Evolutionary conservation across 176 grass and related monocot genomes (phyloP), one percentile per base, ranked within the genome.

Genomic region (Eleusine coracana): DNA sequence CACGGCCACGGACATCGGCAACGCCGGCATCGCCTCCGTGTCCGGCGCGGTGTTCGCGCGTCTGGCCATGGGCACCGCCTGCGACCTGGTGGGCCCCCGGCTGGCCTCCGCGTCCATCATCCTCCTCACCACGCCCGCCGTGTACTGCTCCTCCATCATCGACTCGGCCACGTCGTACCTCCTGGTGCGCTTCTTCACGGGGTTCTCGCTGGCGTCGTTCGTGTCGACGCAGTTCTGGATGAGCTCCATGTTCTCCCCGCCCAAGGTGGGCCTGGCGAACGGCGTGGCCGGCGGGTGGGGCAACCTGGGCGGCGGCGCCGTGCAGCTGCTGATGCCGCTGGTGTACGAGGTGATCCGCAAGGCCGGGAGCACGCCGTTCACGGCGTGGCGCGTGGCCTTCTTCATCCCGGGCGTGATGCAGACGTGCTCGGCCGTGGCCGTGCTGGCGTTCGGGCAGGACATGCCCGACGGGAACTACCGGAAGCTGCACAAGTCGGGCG

Each of bases 201-300:
- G 95, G 38, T 93, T 98, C 90, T 94, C 95, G 39, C 92, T 98
- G 2, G 95, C 92, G 15, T 93, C 95, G 7, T 98, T 98, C 84
- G 95, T 98, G 70, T 98, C 95, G 3, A 89, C 90, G 31, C 95
- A 98, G 70, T 98, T 94, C 78, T 98, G 95, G 95, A 98, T 98
- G 95, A 98, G 95, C 81, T 94, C 92, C 66, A 94, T 98, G 95
- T 98, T 98, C 88, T 86, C 95, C 6, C 5, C 92, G 14, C 86
- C 90, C 39, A 93, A 89, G 82, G 92, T 98, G n/a, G 95, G 95
- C 34, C 71, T 87, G 0, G 95, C 95, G 15, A 97, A 97, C 83
- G 95, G 95, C 75, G 66, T 94, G 64, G 92, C 95, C 12, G 92
- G 90, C 4, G 95, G 95, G 49, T 97, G 95, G 95, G 95, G 95